Conservation (phyloP, 768 basidiomycete genomes). For the Cyathus striatus region DNA sequence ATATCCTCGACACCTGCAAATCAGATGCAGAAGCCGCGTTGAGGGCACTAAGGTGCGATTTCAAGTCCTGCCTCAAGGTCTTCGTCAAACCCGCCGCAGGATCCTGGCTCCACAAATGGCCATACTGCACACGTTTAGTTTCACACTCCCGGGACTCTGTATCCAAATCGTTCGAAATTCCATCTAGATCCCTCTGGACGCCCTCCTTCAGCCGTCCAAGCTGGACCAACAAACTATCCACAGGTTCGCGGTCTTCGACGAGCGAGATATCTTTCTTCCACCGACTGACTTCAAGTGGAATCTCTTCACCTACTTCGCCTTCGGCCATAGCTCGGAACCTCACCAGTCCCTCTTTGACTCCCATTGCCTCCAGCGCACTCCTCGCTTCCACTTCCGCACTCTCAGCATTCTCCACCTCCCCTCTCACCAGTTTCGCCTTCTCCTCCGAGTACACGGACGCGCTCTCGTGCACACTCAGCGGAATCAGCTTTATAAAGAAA, state of each 20-base stretch:
- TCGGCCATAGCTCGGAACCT: slow-evolving; percentile 71
- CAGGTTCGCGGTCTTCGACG: slow-evolving; percentile 63
- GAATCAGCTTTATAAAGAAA: slow-evolving; percentile 82
- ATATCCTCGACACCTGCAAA: slow-evolving; percentile 64
- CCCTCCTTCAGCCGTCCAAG: slow-evolving; percentile 53
- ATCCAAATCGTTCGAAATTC: slow-evolving; percentile 64
- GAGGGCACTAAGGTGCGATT: slow-evolving; percentile 64
- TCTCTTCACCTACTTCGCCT: slow-evolving; percentile 58
- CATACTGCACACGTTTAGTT: slow-evolving; percentile 80
- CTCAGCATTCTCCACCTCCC: slow-evolving; percentile 85
- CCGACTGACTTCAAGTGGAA: slow-evolving; percentile 64
- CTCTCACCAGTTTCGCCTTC: slow-evolving; percentile 89
- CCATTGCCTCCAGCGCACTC: slow-evolving; percentile 77
- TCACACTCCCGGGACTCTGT: slow-evolving; percentile 86
- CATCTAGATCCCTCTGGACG: slow-evolving; percentile 59
- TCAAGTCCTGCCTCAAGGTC: slow-evolving; percentile 70
- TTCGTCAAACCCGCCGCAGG: slow-evolving; percentile 76
- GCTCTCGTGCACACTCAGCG: slow-evolving; percentile 91
- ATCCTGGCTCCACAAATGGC: slow-evolving; percentile 80
- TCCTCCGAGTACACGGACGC: slow-evolving; percentile 98
- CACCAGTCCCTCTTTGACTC: slow-evolving; percentile 64
- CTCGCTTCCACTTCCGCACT: slow-evolving; percentile 74
- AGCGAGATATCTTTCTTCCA: slow-evolving; percentile 72
- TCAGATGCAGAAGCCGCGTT: slow-evolving; percentile 80
- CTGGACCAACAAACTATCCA: slow-evolving; percentile 58